Evolutionary conservation across 2,329 filamentous ascomycete genomes (phyloP), one percentile per base, ranked within the genome.

Genomic region (Cytospora leucostoma): DNA sequence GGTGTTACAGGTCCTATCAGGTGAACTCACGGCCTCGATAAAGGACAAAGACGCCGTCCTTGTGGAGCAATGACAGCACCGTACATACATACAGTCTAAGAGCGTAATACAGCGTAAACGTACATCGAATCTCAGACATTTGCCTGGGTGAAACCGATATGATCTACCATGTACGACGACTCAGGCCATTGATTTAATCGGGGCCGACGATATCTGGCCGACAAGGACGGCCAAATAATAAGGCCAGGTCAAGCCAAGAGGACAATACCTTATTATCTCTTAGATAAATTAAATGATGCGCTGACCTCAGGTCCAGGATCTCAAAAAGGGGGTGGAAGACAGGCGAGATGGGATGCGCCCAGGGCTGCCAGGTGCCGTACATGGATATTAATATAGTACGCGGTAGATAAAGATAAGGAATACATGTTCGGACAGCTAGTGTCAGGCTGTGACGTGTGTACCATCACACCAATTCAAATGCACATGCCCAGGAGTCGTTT

Each of bases 1-100:
- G 50, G 15, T 59, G 62, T 56, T 64, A 49, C 51, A n/a, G 19
- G 17, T 38, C 21, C 33, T 15, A 17, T 27, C 34, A 52, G 56
- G 57, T 17, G 38, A 59, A 34, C 35, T 15, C 27, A 19, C 50
- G 33, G 62, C 47, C 51, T 56, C 13, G 52, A 56, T 54, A 32
- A 52, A 56, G 59, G 59, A 49, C 58, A 57, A 64, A 56, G 52
- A 53, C 12, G 53, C 56, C 21, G 53, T 53, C 7, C 44, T 56
- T 52, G 59, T 62, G 63, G 59, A 55, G 59, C 38, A n/a, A 65
- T 65, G 63, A 65, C 63, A 65, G 59, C 63, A 65, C 59, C 55
- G 54, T 58, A 61, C 63, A 65, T 47, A 21, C 44, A 47, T 19
- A 27, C 27, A 27, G 27, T 4, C 27, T 2, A 27, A 27, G 2